Conservation (phyloP, 306 rosid species). For the Vigna nakashimae region DNA sequence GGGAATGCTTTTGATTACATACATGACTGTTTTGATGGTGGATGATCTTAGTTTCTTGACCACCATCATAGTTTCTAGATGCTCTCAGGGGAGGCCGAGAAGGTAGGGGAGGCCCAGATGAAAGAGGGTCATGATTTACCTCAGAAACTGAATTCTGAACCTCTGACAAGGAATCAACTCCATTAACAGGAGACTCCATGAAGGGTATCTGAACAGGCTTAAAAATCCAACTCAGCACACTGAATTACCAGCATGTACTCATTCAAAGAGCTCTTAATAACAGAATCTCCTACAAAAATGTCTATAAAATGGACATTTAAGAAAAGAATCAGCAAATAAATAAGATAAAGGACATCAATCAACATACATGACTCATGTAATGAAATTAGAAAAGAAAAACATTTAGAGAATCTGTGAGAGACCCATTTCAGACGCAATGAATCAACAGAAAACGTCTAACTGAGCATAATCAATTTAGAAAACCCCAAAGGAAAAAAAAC, state of each 20-base stretch:
- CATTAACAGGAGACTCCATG: constrained; percentile 71
- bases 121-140: constrained; percentile 47
- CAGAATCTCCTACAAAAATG: constrained; percentile 45
- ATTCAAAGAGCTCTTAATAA: constrained; percentile 43
- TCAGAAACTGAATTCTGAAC: constrained; percentile 64
- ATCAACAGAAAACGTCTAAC: constrained; percentile 41
- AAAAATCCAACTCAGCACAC: constrained; percentile 53
- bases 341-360: constrained; percentile 47
- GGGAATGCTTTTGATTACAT: constrained; percentile 53
- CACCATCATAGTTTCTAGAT: constrained; percentile 49
- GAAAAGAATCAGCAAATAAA: constrained; percentile 15
- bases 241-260: constrained; percentile 49
- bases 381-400: constrained; percentile 47
- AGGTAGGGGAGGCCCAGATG: constrained; percentile 59
- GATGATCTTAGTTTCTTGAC: constrained; percentile 54
- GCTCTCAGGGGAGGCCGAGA: constrained; percentile 63
- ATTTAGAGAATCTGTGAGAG: constrained; percentile 44
- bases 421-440: constrained; percentile 42
- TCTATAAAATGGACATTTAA: constrained; percentile 4
- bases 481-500: constrained; percentile 46
- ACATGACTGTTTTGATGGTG: constrained; percentile 55
- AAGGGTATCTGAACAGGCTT: constrained; percentile 40
- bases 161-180: constrained; percentile 58
- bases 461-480: constrained; percentile 46
- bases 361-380: constrained; percentile 32